phyloP scores from a whole-genome alignment of 306 rosid species.

The Casuarina equisetifolia region DNA sequence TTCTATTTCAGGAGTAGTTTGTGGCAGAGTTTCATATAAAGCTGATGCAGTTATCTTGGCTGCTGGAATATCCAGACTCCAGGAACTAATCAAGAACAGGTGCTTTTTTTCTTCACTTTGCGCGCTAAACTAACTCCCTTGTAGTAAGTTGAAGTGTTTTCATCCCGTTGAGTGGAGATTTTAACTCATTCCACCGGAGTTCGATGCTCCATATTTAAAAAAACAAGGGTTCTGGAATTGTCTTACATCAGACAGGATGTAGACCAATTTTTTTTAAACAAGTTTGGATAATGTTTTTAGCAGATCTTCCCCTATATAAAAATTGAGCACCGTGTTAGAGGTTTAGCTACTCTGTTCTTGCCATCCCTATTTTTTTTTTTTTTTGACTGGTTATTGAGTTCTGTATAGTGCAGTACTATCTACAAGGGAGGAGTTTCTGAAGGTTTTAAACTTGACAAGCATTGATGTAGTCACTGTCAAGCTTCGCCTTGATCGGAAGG shows the following conservation, averaged over 20 bases:
- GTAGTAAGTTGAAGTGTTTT: background rate
- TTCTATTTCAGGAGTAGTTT: slow-evolving; percentile 40
- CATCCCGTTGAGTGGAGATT: background rate
- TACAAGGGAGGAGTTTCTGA: slow-evolving; percentile 56
- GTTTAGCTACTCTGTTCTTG: slow-evolving; percentile 8
- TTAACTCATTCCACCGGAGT: background rate
- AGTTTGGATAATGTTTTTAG: background rate
- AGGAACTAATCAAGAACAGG: slow-evolving; percentile 48
- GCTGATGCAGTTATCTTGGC: slow-evolving; percentile 62
- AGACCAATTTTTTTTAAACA: background rate
- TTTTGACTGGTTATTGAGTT: slow-evolving; percentile 26
- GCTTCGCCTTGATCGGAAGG: slow-evolving; percentile 52
- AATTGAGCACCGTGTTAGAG: slow-evolving; percentile 12
- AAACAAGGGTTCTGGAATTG: background rate
- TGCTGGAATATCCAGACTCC: slow-evolving; percentile 44
- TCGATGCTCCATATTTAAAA: background rate
- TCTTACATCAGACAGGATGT: slow-evolving; percentile 2
- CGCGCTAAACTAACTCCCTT: background rate
- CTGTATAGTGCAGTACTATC: slow-evolving; percentile 52
- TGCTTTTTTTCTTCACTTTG: slow-evolving; percentile 15
- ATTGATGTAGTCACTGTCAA: slow-evolving; percentile 53
- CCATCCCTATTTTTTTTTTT: background rate
- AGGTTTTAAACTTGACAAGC: slow-evolving; percentile 52
- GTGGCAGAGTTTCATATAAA: slow-evolving; percentile 28
- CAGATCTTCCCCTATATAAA: background rate